Base-by-base conservation (phyloP, 371 early-diverging fungal genomes). In the Mortierella sp. region DNA sequence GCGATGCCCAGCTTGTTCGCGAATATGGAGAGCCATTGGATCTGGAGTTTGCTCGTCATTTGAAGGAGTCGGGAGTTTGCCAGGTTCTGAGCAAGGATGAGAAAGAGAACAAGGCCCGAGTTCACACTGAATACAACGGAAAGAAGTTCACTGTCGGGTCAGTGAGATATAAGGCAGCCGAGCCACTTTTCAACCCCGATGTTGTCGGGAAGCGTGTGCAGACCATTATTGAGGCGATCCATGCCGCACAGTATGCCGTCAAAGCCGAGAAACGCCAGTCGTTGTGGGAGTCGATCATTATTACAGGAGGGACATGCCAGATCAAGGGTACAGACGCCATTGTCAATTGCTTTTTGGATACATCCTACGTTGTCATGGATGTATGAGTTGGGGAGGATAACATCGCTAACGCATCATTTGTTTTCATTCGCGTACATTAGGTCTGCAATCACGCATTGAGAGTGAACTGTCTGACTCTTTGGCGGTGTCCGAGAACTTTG, bases 231-330 rank as follows among this genome's bases (percentile, higher is more conserved):
- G 96, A 96, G 70, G 92, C 93, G 2, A 91, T 96, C 75, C 90
- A 93, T 47, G 86, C 93, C 34, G 91, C 93, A 3, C 91, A 94
- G 58, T 90, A 91, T 55, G 90, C 90, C 21, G 93, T 95, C 77
- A 97, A 98, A 74, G 91, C 94, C 3, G 97, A 96, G 70, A 95
- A 93, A 77, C 92, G 97, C 60, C 90, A 92, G 44, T 84, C 89
- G 48, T 84, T 98, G 45, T 97, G 96, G 96, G 98, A 98, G 82
- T 92, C 91, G 76, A 91, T 97, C 28, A 89, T 94, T 16, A 70
- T 96, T 11, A 93, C 95, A 0, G 97, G 97, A 38, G 97, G 96
- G 0, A 80, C 83, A 31, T 84, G 84, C 52, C 80, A 86, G 48
- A 60, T 93, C n/a, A 89, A 88, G 84, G 94, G 93, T 90, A 73